These are phyloP conservation scores for Periconia sp. DNA, from an alignment of 2,329 filamentous ascomycete genomes.

Conservation along the genomic window DNA sequence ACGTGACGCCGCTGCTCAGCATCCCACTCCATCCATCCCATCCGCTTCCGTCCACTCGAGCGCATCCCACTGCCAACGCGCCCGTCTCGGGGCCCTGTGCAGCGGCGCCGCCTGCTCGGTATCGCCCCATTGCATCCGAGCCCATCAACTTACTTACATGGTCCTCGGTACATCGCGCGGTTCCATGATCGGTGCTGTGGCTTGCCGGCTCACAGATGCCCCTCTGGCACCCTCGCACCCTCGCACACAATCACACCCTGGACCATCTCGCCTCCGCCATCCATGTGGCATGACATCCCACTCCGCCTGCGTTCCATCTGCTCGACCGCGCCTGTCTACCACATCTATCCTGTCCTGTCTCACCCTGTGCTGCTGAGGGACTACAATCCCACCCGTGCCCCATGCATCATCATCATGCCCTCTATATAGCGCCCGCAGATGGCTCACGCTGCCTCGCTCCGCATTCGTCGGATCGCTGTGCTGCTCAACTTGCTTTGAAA, in stretches of 20 bases:
- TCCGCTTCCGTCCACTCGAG: too few species aligned
- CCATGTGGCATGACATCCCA: too few species aligned
- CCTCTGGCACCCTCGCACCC: too few species aligned
- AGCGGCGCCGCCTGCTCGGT: slow-evolving; percentile 14
- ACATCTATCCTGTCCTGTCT: too few species aligned
- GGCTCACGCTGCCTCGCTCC: slow-evolving; percentile 36
- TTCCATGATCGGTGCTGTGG: slow-evolving; percentile 27
- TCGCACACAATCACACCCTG: slow-evolving; percentile 31
- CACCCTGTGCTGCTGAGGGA: slow-evolving; percentile 7
- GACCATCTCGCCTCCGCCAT: slow-evolving; percentile 19
- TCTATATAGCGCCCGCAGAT: slow-evolving; percentile 7
- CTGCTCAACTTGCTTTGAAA: slow-evolving; percentile 91
- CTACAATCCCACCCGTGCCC: slow-evolving; percentile 1
- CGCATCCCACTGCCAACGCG: slow-evolving; percentile 10
- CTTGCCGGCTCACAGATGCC: slow-evolving; percentile 22
- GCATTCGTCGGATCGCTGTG: slow-evolving; percentile 72
- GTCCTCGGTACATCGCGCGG: slow-evolving; percentile 30
- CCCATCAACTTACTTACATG: too few species aligned
- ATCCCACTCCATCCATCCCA: too few species aligned
- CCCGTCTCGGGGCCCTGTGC: slow-evolving; percentile 8
- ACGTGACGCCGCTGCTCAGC: slow-evolving; percentile 6
- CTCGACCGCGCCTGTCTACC: too few species aligned
- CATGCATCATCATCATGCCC: slow-evolving; percentile 2
- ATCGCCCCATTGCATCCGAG: slow-evolving; percentile 19
- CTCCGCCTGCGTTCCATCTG: too few species aligned